phyloP scores from a whole-genome alignment of 306 rosid species.

The Hylodesmum podocarpum region DNA sequence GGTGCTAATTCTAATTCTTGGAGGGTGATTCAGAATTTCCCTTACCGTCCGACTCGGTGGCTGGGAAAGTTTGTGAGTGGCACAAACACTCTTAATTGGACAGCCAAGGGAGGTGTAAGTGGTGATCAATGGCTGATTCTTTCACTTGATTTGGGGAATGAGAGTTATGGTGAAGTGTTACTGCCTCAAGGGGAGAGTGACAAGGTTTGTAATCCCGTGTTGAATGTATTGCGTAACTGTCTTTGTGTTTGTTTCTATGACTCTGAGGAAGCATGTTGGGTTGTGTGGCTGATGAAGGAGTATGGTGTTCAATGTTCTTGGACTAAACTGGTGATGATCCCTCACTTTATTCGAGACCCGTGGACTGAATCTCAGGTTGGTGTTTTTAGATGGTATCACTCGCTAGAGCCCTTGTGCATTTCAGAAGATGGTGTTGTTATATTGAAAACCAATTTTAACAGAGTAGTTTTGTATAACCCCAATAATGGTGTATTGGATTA shows the following conservation, averaged over 20 bases:
- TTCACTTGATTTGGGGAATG: too few relatives aligned
- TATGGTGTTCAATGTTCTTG: background rate
- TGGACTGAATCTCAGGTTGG: background rate
- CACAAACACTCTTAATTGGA: too few relatives aligned
- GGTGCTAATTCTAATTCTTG: background rate
- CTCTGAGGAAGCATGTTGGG: background rate
- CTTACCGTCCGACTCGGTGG: rapidly evolving
- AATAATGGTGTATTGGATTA: background rate
- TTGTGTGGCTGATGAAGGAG: conserved; percentile 22
- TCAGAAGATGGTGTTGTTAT: background rate
- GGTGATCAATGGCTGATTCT: too few relatives aligned
- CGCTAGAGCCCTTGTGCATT: background rate
- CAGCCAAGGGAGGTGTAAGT: too few relatives aligned
- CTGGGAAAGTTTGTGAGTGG: conserved; percentile 6
- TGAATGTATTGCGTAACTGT: background rate
- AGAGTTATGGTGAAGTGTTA: background rate
- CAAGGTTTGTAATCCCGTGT: too few relatives aligned
- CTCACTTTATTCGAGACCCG: background rate
- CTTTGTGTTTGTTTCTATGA: conserved; percentile 20
- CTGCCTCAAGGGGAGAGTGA: background rate
- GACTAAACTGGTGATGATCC: too few relatives aligned
- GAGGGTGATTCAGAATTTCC: background rate
- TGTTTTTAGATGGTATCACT: background rate
- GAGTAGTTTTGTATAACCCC: background rate
- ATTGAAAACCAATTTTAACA: background rate